Evolutionary conservation across 2,329 filamentous ascomycete species (phyloP).

Genomic region (Karstenula rhodostoma): DNA sequence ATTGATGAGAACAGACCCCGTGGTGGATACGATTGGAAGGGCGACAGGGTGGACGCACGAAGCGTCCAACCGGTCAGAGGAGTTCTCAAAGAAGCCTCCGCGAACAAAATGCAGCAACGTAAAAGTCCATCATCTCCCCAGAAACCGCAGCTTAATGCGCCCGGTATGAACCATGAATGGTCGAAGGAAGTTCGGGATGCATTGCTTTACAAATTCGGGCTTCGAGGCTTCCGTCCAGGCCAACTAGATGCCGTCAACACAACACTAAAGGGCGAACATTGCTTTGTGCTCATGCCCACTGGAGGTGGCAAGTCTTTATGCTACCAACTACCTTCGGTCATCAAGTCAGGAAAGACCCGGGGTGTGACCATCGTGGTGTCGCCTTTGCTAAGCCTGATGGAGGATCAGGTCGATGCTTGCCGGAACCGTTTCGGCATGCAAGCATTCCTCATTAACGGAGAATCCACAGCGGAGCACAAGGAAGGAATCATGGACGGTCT

Average conservation of each 20-base stretch:
- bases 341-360: slow-evolving; percentile 79
- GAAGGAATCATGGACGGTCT: slow-evolving; percentile 72
- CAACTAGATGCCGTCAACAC: slow-evolving; percentile 97
- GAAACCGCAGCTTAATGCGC: slow-evolving; percentile 36
- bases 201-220: slow-evolving; percentile 83
- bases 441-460: slow-evolving; percentile 83
- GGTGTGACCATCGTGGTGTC: slow-evolving; percentile 96
- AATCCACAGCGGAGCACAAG: slow-evolving; percentile 70
- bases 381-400: slow-evolving; percentile 92
- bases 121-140: slow-evolving; percentile 34
- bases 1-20: slow-evolving; percentile 53
- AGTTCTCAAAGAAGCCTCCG: slow-evolving; percentile 44
- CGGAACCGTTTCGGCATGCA: slow-evolving; percentile 73
- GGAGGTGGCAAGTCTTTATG: slow-evolving; percentile 96
- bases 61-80: slow-evolving; percentile 25
- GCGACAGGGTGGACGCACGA: slow-evolving; percentile 29
- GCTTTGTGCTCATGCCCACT: slow-evolving; percentile 97
- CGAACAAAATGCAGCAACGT: slow-evolving; percentile 28
- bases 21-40: slow-evolving; percentile 38
- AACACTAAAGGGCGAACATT: slow-evolving; percentile 84
- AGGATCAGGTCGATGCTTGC: slow-evolving; percentile 91
- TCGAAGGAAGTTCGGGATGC: slow-evolving; percentile 82
- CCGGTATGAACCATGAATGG: slow-evolving; percentile 66
- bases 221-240: slow-evolving; percentile 87
- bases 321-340: slow-evolving; percentile 90